These are phyloP conservation scores for Pseudohyphozyma bogoriensis DNA, from an alignment of 768 basidiomycete genomes.

Conservation along the genomic window DNA sequence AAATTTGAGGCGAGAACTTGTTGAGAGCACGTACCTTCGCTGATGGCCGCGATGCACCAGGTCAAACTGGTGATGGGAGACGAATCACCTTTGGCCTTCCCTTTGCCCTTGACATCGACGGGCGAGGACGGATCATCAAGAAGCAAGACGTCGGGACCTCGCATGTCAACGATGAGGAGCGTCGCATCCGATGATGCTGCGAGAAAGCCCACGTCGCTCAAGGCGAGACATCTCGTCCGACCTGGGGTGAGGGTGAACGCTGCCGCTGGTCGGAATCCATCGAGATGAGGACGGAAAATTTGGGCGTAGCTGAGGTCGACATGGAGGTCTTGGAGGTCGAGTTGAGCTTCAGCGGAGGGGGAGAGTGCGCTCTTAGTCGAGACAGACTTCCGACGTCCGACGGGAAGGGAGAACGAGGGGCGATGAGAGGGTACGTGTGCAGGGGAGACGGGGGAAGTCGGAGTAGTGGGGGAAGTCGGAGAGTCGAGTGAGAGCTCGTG, in stretches of 20 bases:
- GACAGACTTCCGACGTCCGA: neutral
- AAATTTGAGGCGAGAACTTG: constrained; percentile 32
- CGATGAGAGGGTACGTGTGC: neutral
- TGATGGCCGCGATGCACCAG: constrained; percentile 57
- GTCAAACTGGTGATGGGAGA: constrained; percentile 49
- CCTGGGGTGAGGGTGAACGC: constrained; percentile 12
- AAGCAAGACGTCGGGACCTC: constrained; percentile 59
- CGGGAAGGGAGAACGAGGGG: neutral
- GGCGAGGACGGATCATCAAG: constrained; percentile 41
- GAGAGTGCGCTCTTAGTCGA: neutral
- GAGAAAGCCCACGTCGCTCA: constrained; percentile 71
- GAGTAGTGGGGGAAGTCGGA: neutral
- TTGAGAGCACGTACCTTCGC: constrained; percentile 43
- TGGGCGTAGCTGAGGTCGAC: constrained; percentile 7
- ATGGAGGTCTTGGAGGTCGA: constrained; percentile 13
- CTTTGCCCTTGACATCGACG: constrained; percentile 39
- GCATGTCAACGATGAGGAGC: constrained; percentile 59
- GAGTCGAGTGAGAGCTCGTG: constrained; percentile 11
- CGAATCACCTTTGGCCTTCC: constrained; percentile 42
- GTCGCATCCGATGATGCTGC: constrained; percentile 58
- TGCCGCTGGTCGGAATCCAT: constrained; percentile 18
- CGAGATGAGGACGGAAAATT: constrained; percentile 3
- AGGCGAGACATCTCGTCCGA: constrained; percentile 44
- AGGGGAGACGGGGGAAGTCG: neutral
- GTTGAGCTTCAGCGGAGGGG: neutral